These are phyloP conservation scores for Lactifluus hygrophoroides DNA, from an alignment of 768 basidiomycete species.

Conservation along the genomic window DNA sequence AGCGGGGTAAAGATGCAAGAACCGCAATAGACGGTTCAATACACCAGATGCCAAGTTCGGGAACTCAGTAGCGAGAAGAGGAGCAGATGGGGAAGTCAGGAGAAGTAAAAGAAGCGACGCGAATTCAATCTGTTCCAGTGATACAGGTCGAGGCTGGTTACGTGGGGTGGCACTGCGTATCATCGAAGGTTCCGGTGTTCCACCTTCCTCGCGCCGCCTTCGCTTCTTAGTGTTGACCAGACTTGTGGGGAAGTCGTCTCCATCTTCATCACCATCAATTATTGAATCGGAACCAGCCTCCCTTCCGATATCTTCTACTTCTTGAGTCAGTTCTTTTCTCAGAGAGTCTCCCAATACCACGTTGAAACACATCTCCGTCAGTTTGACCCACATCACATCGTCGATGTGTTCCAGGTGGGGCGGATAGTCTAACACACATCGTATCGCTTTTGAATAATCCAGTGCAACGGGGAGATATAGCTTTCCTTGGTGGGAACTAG, in stretches of 20 bases:
- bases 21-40: conserved; percentile 49
- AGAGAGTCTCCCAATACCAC: conserved; percentile 57
- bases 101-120: conserved; percentile 54
- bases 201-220: conserved; percentile 16
- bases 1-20: conserved; percentile 54
- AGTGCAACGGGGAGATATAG: conserved; percentile 60
- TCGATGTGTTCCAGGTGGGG: conserved; percentile 78
- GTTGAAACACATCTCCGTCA: conserved; percentile 70
- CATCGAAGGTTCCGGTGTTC: conserved; percentile 5
- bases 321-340: conserved; percentile 29
- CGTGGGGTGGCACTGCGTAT: conserved; percentile 6
- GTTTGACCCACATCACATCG: conserved; percentile 51
- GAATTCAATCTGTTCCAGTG: conserved; percentile 62
- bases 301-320: conserved; percentile 23
- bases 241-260: conserved; percentile 22
- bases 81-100: conserved; percentile 49
- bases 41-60: conserved; percentile 41
- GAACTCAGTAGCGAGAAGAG: conserved; percentile 40
- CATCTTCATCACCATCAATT: conserved; percentile 29
- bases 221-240: conserved; percentile 31
- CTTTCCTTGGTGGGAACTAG: conserved; percentile 43
- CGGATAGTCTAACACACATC: conserved; percentile 48
- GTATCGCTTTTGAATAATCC: conserved; percentile 76
- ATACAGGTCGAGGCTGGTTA: conserved; percentile 28
- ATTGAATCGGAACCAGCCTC: conserved; percentile 28